Conservation (phyloP, 768 basidiomycete genomes). For the Suillus hirtellus region DNA sequence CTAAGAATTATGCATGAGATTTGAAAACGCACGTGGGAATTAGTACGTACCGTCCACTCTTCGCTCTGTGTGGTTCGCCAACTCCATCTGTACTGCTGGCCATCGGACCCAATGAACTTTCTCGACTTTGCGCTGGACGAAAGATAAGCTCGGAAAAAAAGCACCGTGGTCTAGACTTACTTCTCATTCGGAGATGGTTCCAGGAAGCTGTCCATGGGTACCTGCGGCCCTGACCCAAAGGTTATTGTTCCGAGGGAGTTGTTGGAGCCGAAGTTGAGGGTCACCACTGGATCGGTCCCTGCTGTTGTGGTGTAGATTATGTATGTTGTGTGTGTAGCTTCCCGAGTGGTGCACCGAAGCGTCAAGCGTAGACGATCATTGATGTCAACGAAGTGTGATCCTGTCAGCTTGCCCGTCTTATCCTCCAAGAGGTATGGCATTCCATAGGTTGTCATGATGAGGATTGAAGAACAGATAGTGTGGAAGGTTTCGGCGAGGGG, state of each 20-base stretch:
- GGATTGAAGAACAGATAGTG: slow-evolving; percentile 14
- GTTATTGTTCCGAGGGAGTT: slow-evolving; percentile 54
- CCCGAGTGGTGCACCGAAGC: slow-evolving; percentile 49
- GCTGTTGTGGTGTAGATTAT: slow-evolving; percentile 48
- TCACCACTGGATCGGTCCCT: slow-evolving; percentile 35
- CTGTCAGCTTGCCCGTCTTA: slow-evolving; percentile 51
- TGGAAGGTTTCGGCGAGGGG: slow-evolving; percentile 4
- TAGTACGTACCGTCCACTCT: slow-evolving; percentile 62
- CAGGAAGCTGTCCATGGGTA: slow-evolving; percentile 57
- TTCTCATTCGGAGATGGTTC: slow-evolving; percentile 41
- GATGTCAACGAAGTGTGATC: slow-evolving; percentile 62
- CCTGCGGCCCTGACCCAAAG: slow-evolving; percentile 36
- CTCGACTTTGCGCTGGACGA: slow-evolving; percentile 42
- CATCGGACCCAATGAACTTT: slow-evolving; percentile 60
- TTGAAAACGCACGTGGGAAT: not conserved
- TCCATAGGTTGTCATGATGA: slow-evolving; percentile 46
- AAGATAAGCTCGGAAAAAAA: slow-evolving; percentile 10
- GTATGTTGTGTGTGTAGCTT: slow-evolving; percentile 45
- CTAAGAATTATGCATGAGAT: slow-evolving; percentile 31
- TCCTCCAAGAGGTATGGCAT: slow-evolving; percentile 68
- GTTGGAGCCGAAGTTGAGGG: slow-evolving; percentile 51
- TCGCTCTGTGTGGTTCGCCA: slow-evolving; percentile 47
- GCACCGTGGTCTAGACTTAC: slow-evolving; percentile 32
- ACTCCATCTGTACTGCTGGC: slow-evolving; percentile 62
- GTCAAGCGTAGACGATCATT: slow-evolving; percentile 57